These are phyloP conservation scores for Luffa aegyptiaca DNA, from an alignment of 306 rosid species.

Conservation along the genomic window DNA sequence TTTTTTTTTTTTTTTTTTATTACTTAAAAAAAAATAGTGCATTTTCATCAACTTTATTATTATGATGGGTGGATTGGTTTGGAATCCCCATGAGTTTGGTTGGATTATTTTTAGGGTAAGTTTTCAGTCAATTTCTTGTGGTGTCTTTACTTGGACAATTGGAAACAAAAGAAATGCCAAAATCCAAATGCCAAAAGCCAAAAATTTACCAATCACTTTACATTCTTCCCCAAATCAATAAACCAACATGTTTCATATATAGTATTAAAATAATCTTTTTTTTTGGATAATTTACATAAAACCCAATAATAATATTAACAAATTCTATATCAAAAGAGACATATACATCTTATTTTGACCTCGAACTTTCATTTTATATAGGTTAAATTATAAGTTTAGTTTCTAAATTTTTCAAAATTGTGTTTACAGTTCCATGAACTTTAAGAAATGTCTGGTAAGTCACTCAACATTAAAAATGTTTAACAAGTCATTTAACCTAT, in stretches of 20 bases:
- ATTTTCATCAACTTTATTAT: neutral
- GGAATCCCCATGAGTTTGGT: neutral
- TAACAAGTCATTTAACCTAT: no score
- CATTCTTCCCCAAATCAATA: neutral
- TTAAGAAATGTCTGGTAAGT: no score
- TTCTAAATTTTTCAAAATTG: no score
- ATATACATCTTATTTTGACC: no score
- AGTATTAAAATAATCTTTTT: neutral
- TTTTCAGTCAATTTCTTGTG: neutral
- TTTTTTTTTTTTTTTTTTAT: neutral
- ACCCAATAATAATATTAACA: neutral
- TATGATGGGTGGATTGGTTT: slow-evolving; percentile 1
- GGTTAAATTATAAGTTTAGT: no score
- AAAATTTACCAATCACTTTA: neutral
- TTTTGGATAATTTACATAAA: neutral
- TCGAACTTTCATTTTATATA: no score
- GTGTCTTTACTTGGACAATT: neutral
- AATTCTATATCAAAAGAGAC: no score
- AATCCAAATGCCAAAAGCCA: neutral
- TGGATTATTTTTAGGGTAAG: neutral
- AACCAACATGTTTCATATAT: neutral
- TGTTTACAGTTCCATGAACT: no score
- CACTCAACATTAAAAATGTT: no score
- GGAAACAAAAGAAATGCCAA: neutral
- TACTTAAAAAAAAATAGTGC: neutral